A percentile compares a stretch with the other conserved stretches of the same genome.
Conservation (phyloP, 1,284 basidiomycete species). For the Rhizopogon hawkerae region DNA sequence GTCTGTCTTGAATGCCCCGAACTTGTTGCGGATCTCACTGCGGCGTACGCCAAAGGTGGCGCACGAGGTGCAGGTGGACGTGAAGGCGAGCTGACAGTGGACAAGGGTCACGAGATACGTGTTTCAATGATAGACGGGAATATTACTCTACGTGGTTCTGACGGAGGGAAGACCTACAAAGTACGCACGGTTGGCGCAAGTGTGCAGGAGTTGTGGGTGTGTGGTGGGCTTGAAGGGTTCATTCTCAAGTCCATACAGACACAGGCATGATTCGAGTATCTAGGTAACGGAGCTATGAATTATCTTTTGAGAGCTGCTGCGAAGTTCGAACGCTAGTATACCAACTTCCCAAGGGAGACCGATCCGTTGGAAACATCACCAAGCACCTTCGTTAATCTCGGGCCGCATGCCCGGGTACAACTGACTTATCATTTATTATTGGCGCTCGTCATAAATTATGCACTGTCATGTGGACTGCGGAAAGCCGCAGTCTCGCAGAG, state of each 20-base stretch:
- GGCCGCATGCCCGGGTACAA: too few relatives aligned
- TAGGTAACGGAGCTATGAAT: not conserved
- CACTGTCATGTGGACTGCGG: too few relatives aligned
- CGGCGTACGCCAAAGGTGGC: constrained; percentile 63
- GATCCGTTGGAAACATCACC: too few relatives aligned
- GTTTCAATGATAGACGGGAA: constrained; percentile 66
- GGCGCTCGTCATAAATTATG: too few relatives aligned
- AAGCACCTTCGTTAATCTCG: too few relatives aligned
- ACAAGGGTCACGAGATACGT: constrained; percentile 57
- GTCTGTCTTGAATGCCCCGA: constrained; percentile 92
- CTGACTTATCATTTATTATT: too few relatives aligned
- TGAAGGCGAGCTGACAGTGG: constrained; percentile 74
- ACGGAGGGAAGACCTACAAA: constrained; percentile 50
- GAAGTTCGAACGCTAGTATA: too few relatives aligned
- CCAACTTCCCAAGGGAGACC: too few relatives aligned
- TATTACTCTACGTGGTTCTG: constrained; percentile 43
- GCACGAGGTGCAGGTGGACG: constrained; percentile 69
- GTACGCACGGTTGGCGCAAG: constrained; percentile 77
- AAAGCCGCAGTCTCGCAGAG: too few relatives aligned
- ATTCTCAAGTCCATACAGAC: constrained; percentile 62
- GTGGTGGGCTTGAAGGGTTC: constrained; percentile 73
- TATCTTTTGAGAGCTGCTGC: not conserved
- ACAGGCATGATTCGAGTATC: constrained; percentile 13
- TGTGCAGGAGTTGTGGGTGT: constrained; percentile 89
- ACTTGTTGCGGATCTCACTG: constrained; percentile 80